Evolutionary conservation across 305 asterid genomes (phyloP), one percentile per base, ranked within the genome.

Genomic region (Fraxinus xanthoxyloides): DNA sequence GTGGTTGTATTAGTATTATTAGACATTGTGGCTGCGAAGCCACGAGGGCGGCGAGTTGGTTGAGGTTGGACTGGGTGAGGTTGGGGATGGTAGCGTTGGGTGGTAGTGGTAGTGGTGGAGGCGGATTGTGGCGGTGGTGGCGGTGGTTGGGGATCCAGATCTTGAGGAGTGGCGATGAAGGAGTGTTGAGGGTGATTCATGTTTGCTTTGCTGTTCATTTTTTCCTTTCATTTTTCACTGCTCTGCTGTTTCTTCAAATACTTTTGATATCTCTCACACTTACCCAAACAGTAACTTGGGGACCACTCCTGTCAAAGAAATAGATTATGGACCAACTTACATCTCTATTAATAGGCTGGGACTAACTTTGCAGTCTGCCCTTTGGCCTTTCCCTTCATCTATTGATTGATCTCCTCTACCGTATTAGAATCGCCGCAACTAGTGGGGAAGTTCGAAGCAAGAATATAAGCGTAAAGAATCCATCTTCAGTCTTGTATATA

Each of bases 41-140:
- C 97, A 30, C 94, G 97, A 38, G 90, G 97, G 79, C 97, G 93
- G 73, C 94, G 93, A 40, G 85, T 89, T 13, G 88, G 89, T 54
- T 85, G 92, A 35, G 88, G 84, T 21, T 83, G 85, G 65, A 48
- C 65, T 13, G 67, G 61, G 80, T 70, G 83, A 77, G 87, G 82
- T 78, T 82, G 80, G 85, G 85, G 82, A 63, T 75, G 84, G 78
- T 24, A 77, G 83, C 23, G 40, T 79, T 70, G 78, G 82, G 26
- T 65, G 86, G 78, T 4, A 75, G 84, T 17, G 89, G 85, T 54
- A 83, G 84, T 83, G 83, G 87, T 82, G 80, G 88, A 1, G 89
- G 78, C 82, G 78, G 83, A 85, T 84, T 86, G 82, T 83, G 88
- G 83, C 75, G 72, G 80, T 10, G 83, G 63, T 12, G 35, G 5